Conservation (phyloP, 768 basidiomycete species). For the Amanita phalloides region DNA sequence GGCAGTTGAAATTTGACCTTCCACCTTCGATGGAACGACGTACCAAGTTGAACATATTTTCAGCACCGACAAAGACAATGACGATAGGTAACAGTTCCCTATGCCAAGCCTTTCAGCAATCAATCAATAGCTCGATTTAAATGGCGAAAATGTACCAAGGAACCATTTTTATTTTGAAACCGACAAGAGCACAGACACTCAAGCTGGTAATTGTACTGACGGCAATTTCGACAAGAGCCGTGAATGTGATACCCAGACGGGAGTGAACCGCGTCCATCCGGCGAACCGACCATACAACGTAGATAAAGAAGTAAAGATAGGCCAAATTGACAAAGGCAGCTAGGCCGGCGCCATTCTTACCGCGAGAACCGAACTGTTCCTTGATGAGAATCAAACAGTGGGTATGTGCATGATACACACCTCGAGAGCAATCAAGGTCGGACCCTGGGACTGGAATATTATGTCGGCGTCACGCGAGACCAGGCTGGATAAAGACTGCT, state of each 20-base stretch:
- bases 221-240: slow-evolving; percentile 83
- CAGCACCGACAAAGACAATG: slow-evolving; percentile 90
- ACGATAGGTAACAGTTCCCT: slow-evolving; percentile 90
- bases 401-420: slow-evolving; percentile 15
- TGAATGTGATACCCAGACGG: slow-evolving; percentile 83
- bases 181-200: slow-evolving; percentile 84
- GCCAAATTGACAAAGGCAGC: slow-evolving; percentile 67
- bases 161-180: slow-evolving; percentile 83
- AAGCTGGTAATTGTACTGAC: slow-evolving; percentile 92
- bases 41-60: slow-evolving; percentile 96
- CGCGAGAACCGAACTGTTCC: slow-evolving; percentile 38
- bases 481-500: slow-evolving; percentile 35
- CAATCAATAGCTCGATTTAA: not conserved
- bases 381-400: slow-evolving; percentile 5
- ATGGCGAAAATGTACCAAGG: slow-evolving; percentile 52
- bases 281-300: slow-evolving; percentile 67
- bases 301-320: slow-evolving; percentile 65
- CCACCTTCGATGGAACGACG: slow-evolving; percentile 14
- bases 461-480: slow-evolving; percentile 23
- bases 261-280: slow-evolving; percentile 83
- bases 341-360: slow-evolving; percentile 43
- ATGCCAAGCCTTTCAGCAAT: slow-evolving; percentile 4
- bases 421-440: slow-evolving; percentile 36
- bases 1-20: slow-evolving; percentile 13
- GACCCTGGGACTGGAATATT: slow-evolving; percentile 20